A percentile compares a stretch with the other conserved stretches of the same genome.
Conservation (phyloP, 805 yeast species). For the Wickerhamiella australiensis region DNA sequence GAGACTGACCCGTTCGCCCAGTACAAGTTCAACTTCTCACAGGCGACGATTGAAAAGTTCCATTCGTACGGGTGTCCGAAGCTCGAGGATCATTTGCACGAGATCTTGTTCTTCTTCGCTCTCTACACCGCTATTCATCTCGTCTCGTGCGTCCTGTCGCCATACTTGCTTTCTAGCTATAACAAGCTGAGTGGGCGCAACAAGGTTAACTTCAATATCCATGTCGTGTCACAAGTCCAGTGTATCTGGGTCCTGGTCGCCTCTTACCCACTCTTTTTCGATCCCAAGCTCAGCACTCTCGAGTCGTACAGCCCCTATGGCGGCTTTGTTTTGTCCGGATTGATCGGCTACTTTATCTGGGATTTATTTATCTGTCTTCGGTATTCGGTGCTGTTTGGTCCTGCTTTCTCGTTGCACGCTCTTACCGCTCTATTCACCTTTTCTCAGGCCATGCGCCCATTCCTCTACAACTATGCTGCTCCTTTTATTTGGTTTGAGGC, state of each 20-base stretch:
- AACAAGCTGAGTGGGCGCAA: slow-evolving; percentile 34
- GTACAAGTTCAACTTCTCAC: slow-evolving; percentile 12
- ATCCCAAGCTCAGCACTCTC: slow-evolving; percentile 44
- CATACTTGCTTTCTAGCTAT: slow-evolving; percentile 39
- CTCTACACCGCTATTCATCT: slow-evolving; percentile 48
- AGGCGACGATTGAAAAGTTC: slow-evolving; percentile 11
- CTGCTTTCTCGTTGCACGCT: slow-evolving; percentile 75
- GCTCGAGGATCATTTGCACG: slow-evolving; percentile 43
- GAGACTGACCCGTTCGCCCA: slow-evolving; percentile 19
- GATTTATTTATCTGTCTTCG: slow-evolving; percentile 59
- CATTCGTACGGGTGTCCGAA: slow-evolving; percentile 20
- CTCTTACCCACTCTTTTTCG: slow-evolving; percentile 54
- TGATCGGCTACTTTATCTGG: slow-evolving; percentile 87
- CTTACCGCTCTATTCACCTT: slow-evolving; percentile 69
- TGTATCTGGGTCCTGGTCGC: slow-evolving; percentile 49
- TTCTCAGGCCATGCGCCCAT: slow-evolving; percentile 50
- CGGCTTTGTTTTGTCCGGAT: slow-evolving; percentile 58
- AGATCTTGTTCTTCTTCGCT: slow-evolving; percentile 45
- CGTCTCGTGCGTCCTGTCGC: slow-evolving; percentile 42
- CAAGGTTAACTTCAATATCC: slow-evolving; percentile 74
- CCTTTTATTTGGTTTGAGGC: slow-evolving; percentile 75
- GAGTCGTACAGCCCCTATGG: slow-evolving; percentile 65
- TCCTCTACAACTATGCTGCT: slow-evolving; percentile 70
- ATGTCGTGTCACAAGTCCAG: slow-evolving; percentile 79
- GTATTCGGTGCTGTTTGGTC: slow-evolving; percentile 59